Evolutionary conservation across 257 asterid species (phyloP), one percentile per base, ranked within the genome.

Genomic region (Fraxinus quadrangulata): DNA sequence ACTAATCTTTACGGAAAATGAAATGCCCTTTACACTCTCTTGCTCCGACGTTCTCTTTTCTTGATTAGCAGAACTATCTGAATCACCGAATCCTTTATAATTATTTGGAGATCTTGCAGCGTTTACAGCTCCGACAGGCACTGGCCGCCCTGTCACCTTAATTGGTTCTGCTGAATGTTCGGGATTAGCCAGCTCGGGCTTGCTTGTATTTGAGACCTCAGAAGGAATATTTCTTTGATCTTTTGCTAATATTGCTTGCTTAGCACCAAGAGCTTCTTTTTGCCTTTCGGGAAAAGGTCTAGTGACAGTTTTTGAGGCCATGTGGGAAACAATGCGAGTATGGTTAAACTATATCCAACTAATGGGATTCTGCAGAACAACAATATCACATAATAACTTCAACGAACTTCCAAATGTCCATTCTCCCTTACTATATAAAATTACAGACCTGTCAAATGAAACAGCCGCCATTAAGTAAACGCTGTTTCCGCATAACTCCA

Each of bases 261-360:
- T 89, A 76, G 79, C 79, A 66, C 82, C 80, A 72, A 80, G 75
- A 37, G 83, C 70, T 61, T 86, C 83, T 54, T 76, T 86, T 56
- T 79, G 91, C 81, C 72, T 80, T 45, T 77, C 94, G 75, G 74
- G 7, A 3, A 88, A 90, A 78, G 84, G 79, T 82, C 86, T 88
- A 33, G 83, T 65, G 75, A 83, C 86, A 80, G 89, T 83, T 81
- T 89, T 89, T 61, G 96, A 82, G 78, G 97, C 93, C 97, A 92
- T 92, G 16, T 39, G 49, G 19, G 68, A 85, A 76, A 26, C 74
- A 75, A 67, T 36, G 24, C 67, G 49, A 67, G 65, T 74, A 56
- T 1, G 37, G 68, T 69, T 2, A 61, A 63, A 71, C 69, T 71
- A 67, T 76, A 82, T 82, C 67, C 81, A 63, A 70, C 72, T 61